These are phyloP conservation scores for Hippophae gyantsensis DNA, from an alignment of 306 rosid genomes.

Conservation along the genomic window DNA sequence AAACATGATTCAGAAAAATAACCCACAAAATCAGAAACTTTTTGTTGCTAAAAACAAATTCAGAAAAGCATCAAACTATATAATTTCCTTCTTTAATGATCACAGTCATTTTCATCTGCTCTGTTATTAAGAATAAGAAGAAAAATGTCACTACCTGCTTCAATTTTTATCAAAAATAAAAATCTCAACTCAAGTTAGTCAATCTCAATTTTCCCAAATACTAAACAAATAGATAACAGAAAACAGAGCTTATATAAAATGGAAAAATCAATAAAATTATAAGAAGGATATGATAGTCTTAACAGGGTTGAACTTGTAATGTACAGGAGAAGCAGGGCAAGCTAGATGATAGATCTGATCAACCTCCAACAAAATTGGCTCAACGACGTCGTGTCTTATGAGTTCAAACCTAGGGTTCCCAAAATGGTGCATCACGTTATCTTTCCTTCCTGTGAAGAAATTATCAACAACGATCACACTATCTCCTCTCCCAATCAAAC, in stretches of 20 bases:
- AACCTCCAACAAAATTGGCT: conserved; percentile 73
- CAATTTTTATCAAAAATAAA: no score
- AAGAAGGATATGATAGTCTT: conserved; percentile 87
- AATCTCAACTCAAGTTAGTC: no score
- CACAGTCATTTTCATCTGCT: no score
- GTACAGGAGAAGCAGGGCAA: conserved; percentile 94
- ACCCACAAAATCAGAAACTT: no score
- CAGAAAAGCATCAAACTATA: no score
- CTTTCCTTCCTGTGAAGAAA: conserved; percentile 78
- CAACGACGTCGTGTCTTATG: conserved; percentile 86
- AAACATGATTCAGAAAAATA: no score
- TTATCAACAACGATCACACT: conserved; percentile 79
- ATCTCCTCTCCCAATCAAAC: conserved; percentile 67
- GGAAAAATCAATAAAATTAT: no score
- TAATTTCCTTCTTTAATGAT: no score
- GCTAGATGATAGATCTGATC: conserved; percentile 95
- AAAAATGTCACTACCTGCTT: no score
- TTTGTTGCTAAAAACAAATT: no score
- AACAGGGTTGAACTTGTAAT: conserved; percentile 91
- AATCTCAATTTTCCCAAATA: neutral
- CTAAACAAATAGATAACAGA: neutral
- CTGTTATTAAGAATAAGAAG: no score
- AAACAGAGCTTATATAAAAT: no score
- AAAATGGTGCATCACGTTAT: conserved; percentile 56
- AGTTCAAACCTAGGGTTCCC: conserved; percentile 82